phyloP scores from a whole-genome alignment of 1,284 basidiomycete species.

The Inonotus hispidus region DNA sequence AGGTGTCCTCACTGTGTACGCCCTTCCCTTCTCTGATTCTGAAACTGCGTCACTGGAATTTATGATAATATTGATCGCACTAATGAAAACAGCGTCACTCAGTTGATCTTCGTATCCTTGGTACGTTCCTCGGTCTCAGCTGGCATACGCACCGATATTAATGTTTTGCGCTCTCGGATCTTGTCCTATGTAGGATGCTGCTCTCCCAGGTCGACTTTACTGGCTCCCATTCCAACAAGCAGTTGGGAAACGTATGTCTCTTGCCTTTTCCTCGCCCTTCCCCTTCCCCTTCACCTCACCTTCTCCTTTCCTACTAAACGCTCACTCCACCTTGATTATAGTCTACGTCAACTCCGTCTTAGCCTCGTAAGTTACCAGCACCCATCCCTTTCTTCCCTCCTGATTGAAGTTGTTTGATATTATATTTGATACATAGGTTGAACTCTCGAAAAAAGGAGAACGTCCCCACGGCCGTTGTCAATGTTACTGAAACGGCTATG shows the following conservation, averaged over 20 bases:
- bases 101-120: constrained; percentile 4
- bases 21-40: not conserved
- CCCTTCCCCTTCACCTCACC: not conserved
- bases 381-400: not conserved
- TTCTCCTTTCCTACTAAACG: too few relatives aligned
- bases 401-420: not conserved
- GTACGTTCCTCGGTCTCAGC: too few relatives aligned
- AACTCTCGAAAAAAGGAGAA: not conserved
- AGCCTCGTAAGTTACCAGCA: constrained; percentile 1
- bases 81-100: not conserved
- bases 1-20: constrained; percentile 2
- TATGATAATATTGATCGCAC: not conserved
- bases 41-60: not conserved
- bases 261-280: not conserved
- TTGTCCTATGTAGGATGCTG: not conserved
- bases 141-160: too few relatives aligned
- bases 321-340: not conserved
- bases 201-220: not conserved
- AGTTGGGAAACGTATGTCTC: constrained; percentile 1
- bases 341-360: constrained; percentile 7
- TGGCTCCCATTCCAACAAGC: constrained; percentile 11
- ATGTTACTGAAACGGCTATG: not conserved
- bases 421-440: not conserved
- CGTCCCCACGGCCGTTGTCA: not conserved
- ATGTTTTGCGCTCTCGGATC: too few relatives aligned